Base-by-base conservation (phyloP, 2,329 filamentous ascomycete species). In the Alternaria consortialis region DNA sequence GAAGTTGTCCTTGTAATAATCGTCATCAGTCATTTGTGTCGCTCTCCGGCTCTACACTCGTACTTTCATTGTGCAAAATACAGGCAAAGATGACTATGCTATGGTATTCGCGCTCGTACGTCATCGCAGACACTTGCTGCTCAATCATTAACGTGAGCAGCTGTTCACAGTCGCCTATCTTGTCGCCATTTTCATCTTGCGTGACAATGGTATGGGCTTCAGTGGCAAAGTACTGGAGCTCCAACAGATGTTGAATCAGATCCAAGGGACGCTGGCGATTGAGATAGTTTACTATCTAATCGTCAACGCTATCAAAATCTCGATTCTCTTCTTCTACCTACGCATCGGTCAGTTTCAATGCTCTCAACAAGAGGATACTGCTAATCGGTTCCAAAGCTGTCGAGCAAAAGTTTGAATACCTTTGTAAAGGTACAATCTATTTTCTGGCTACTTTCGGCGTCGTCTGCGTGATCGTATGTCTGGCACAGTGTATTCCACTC, bases 271-370 rank as follows among this genome's bases (percentile, higher is more conserved):
- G 7, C 64, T 77, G 20, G 66, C 72, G 1, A 73, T 77, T 32
- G 60, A 78, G 47, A 66, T 77, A 37, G 72, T 72, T 1, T 78
- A 78, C 61, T 74, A 74, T 42, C 37, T 74, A 8, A 23, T 70
- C 15, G 63, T 77, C 47, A 69, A 63, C 20, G 51, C 63, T 25
- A 73, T 79, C 61, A 79, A 78, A 52, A 55, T 71, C 1, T 79
- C 77, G 1, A 78, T 79, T 31, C 59, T 78, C 4, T 68, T 71
- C 43, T 74, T 76, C 51, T 79, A 79, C 44, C 59, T 78, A 25
- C 72, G 75, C 53, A 69, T 79, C 43, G 75, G 76, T 78, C 65
- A 27, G 67, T 54, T 17, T 23, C 7, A 11, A 7, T 42, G 6
- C 39, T 42, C 11, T n/a, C 15, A 8, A 25, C 43, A 42, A 29